Base-by-base conservation (phyloP, 75 land plant species). In the Gnetum montanum region DNA sequence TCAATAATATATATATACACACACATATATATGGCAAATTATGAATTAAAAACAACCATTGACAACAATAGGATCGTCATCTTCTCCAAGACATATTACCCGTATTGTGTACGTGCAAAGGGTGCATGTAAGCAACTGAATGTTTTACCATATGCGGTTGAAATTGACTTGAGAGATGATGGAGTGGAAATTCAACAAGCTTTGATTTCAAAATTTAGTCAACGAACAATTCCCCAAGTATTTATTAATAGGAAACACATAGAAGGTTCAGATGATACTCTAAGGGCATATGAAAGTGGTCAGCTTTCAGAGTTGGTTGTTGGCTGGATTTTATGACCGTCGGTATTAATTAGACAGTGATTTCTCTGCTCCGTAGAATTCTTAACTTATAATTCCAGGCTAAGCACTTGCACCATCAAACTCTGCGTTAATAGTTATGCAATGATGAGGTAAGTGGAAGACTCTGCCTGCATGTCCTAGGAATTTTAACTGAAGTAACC, bases 181-280 rank as follows among this genome's bases (percentile, higher is more conserved):
- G 99, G 99, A 35, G 57, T 19, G 20, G 70, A 70, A 26, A 90
- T 95, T 59, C 99, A 95, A 36, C 73, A 79, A 60, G 97, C 99
- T 6, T 43, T 95, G 37, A 19, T 48, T 40, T 59, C 48, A 34
- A 55, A 84, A 26, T 69, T 95, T 3, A 86, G 93, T 1, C 80
- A 89, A 62, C 90, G 97, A n/a, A 95, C 99, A 29, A 97, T 95
- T 1, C 99, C 99, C 13, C 99, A 95, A 70, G 99, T 95, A 5
- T 95, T 95, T 61, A 79, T 95, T 18, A 59, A 89, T 54, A 86
- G 93, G 43, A 76, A 90, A 55, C 93, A 95, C 59, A 57, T 95
- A 37, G 99, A 97, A 45, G 99, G 99, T 31, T 81, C 97, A 49
- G 99, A 95, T 95, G 97, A 88, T 70, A 88, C 94, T 34, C 50